Conservation (phyloP, 345 rosid genomes). For the Chamaenerion angustifolium region DNA sequence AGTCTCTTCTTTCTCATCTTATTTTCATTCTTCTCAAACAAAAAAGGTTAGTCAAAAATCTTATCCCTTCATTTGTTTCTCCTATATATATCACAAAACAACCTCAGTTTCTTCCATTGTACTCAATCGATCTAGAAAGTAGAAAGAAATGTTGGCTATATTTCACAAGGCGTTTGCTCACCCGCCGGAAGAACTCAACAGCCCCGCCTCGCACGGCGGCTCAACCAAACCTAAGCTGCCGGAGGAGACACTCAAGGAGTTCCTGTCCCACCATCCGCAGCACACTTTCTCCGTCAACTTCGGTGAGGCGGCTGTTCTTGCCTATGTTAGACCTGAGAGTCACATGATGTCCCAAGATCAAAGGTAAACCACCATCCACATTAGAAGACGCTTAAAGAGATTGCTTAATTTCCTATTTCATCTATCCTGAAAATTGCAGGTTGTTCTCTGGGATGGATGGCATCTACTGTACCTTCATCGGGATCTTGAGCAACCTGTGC, state of each 20-base stretch:
- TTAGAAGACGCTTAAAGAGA: too few relatives aligned
- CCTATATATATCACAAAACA: too few relatives aligned
- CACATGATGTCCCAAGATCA: slow-evolving; percentile 21
- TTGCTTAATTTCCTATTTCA: too few relatives aligned
- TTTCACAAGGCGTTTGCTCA: slow-evolving; percentile 63
- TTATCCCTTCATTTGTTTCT: too few relatives aligned
- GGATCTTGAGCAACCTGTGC: slow-evolving; percentile 53
- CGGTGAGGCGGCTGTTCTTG: slow-evolving; percentile 54
- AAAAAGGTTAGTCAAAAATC: too few relatives aligned
- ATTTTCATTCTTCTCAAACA: too few relatives aligned
- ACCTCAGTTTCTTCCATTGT: too few relatives aligned
- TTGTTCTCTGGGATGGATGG: slow-evolving; percentile 72
- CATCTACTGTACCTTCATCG: slow-evolving; percentile 62
- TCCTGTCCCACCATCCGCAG: slow-evolving; percentile 35
- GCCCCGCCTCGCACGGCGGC: slow-evolving; percentile 52
- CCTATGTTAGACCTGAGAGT: slow-evolving; percentile 32
- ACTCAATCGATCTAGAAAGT: too few relatives aligned
- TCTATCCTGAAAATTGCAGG: slow-evolving; percentile 34
- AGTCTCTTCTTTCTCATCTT: too few relatives aligned
- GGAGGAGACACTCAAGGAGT: slow-evolving; percentile 46
- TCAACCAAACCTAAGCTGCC: slow-evolving; percentile 49
- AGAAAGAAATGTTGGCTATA: slow-evolving; percentile 70
- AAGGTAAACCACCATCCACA: too few relatives aligned
- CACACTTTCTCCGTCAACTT: slow-evolving; percentile 60
- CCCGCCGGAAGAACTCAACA: slow-evolving; percentile 85